Conservation (phyloP, 2,329 filamentous ascomycete species). For the Calonectria henricotiae region DNA sequence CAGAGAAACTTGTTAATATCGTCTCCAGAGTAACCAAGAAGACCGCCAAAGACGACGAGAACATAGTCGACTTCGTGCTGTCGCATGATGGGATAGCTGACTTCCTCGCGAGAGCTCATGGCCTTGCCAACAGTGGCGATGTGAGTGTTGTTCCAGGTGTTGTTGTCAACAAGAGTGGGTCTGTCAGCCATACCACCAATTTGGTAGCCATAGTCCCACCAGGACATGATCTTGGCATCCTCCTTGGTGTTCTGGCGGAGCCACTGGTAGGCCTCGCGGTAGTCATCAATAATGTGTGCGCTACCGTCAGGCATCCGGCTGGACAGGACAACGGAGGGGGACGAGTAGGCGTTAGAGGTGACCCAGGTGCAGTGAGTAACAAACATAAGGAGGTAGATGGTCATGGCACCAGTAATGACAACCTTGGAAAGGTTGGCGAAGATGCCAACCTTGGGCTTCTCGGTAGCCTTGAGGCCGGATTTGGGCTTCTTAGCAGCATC, state of each 20-base stretch:
- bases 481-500: conserved; percentile 74
- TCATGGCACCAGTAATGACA: conserved; percentile 80
- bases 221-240: conserved; percentile 99
- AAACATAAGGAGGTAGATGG: conserved; percentile 90
- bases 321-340: conserved; percentile 95
- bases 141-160: conserved; percentile 99
- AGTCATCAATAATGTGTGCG: conserved; percentile 99
- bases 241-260: conserved; percentile 95
- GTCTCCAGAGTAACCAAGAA: conserved; percentile 97
- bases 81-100: conserved; percentile 98
- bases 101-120: conserved; percentile 97
- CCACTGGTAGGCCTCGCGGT: conserved; percentile 99
- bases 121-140: conserved; percentile 99
- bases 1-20: conserved; percentile 99
- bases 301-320: conserved; percentile 93
- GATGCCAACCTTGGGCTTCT: conserved; percentile 85
- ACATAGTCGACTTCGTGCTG: conserved; percentile 99
- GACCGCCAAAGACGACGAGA: conserved; percentile 95
- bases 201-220: conserved; percentile 99
- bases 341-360: conserved; percentile 98
- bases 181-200: conserved; percentile 99
- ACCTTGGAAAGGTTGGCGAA: conserved; percentile 86
- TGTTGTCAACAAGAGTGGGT: conserved; percentile 98
- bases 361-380: conserved; percentile 99
- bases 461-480: conserved; percentile 77